These are phyloP conservation scores for Rhododendron kiyosumense DNA, from an alignment of 148 eudicot species.

Conservation along the genomic window DNA sequence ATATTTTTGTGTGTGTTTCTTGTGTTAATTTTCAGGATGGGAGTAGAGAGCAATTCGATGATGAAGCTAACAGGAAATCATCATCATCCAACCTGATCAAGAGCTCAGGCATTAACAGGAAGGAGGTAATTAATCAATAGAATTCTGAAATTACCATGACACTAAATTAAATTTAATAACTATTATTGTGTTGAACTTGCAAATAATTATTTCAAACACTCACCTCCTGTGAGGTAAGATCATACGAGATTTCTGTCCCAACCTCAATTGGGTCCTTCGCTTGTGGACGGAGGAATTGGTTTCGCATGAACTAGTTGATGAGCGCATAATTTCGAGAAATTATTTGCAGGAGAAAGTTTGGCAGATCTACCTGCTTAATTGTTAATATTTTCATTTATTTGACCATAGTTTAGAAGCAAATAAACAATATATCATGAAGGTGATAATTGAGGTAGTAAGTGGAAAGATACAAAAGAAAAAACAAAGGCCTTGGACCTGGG, in stretches of 20 bases:
- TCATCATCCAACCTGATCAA: slow-evolving; percentile 19
- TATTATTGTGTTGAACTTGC: background rate
- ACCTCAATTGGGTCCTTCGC: too few relatives aligned
- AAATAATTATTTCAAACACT: background rate
- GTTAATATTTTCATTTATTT: background rate
- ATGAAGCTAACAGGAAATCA: slow-evolving; percentile 12
- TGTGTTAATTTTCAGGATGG: slow-evolving; percentile 12
- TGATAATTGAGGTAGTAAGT: background rate
- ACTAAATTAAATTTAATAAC: background rate
- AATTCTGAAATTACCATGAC: background rate
- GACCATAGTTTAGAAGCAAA: background rate
- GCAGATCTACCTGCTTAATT: background rate
- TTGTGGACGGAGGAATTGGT: background rate
- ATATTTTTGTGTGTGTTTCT: background rate
- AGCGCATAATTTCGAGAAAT: background rate
- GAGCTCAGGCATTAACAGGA: background rate
- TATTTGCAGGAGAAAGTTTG: background rate
- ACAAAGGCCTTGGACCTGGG: background rate
- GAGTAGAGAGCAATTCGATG: background rate
- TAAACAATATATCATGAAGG: background rate
- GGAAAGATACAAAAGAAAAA: background rate
- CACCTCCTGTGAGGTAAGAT: background rate
- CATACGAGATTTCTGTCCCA: background rate
- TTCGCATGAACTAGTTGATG: background rate
- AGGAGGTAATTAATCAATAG: background rate